These are phyloP conservation scores for Lodderomyces theae DNA, from an alignment of 1,139 yeast genomes.

Conservation along the genomic window DNA sequence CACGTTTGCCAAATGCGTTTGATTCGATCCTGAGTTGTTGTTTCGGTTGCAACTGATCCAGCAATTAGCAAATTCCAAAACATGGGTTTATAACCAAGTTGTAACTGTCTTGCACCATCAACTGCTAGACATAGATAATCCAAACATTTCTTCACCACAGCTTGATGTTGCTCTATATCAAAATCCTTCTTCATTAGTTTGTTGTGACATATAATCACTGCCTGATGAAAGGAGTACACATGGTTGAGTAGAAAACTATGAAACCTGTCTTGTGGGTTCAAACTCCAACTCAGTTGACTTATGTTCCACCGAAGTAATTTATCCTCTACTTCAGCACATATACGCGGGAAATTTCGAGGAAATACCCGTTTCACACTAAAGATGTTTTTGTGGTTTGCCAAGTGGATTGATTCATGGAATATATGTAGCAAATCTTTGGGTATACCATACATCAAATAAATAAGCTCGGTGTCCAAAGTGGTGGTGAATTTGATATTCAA, in stretches of 20 bases:
- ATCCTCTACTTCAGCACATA: constrained; percentile 56
- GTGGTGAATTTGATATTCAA: constrained; percentile 8
- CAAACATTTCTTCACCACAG: constrained; percentile 30
- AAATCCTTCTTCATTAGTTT: constrained; percentile 41
- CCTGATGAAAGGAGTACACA: constrained; percentile 40
- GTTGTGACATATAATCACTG: constrained; percentile 43
- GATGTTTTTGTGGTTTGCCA: constrained; percentile 53
- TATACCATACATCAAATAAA: constrained; percentile 47
- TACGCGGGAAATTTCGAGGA: constrained; percentile 54
- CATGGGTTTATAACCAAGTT: constrained; percentile 24
- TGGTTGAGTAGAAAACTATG: constrained; percentile 42
- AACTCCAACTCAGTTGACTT: constrained; percentile 34
- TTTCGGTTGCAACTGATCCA: constrained; percentile 36
- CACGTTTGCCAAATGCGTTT: constrained; percentile 29
- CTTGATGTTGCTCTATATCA: constrained; percentile 30
- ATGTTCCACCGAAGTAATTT: constrained; percentile 44
- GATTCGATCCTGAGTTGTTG: constrained; percentile 19
- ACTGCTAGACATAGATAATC: constrained; percentile 31
- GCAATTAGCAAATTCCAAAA: constrained; percentile 51
- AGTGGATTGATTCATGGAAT: constrained; percentile 44
- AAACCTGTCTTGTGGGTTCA: constrained; percentile 23
- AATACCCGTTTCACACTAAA: constrained; percentile 42
- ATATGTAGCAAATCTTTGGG: constrained; percentile 44
- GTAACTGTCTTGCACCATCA: constrained; percentile 12
- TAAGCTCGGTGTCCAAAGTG: constrained; percentile 18